A percentile compares a stretch with the other conserved stretches of the same genome.
phyloP scores from a whole-genome alignment of 495 filamentous ascomycete genomes.

The Talaromyces borbonicus region DNA sequence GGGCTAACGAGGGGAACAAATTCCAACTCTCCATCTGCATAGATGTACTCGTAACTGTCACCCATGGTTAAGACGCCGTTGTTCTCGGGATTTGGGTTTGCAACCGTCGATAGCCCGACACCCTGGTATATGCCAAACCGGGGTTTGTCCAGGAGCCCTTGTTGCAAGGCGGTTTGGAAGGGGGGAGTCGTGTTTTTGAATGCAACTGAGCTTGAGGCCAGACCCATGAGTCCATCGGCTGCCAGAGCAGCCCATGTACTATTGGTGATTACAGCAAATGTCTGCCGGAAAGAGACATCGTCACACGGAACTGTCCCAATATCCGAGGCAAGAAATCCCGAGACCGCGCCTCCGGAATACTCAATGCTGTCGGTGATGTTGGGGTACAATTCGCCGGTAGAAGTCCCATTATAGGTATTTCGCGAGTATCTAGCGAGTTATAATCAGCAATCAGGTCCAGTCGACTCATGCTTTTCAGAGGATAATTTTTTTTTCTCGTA shows the following conservation, averaged over 20 bases:
- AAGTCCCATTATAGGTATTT: background rate
- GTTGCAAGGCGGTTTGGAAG: background rate
- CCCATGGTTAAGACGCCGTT: background rate
- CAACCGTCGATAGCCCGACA: background rate
- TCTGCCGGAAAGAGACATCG: background rate
- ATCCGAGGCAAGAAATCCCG: background rate
- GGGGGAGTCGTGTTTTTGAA: background rate
- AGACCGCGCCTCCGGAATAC: background rate
- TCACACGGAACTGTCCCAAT: background rate
- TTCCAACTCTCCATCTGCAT: background rate
- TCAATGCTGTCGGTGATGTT: background rate
- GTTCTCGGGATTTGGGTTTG: background rate
- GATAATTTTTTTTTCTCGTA: background rate
- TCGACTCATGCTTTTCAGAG: background rate
- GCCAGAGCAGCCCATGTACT: background rate
- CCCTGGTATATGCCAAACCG: conserved; percentile 1
- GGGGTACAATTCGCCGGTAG: background rate
- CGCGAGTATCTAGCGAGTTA: background rate
- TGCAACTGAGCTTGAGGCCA: background rate
- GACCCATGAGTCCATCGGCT: background rate
- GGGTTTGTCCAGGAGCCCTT: background rate
- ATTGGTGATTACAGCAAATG: background rate
- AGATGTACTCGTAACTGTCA: background rate
- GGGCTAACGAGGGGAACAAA: background rate
- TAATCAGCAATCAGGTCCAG: background rate